Evolutionary conservation across 176 grass and related monocot genomes (phyloP), one percentile per base, ranked within the genome.

Genomic region (Saccharum spontaneum): DNA sequence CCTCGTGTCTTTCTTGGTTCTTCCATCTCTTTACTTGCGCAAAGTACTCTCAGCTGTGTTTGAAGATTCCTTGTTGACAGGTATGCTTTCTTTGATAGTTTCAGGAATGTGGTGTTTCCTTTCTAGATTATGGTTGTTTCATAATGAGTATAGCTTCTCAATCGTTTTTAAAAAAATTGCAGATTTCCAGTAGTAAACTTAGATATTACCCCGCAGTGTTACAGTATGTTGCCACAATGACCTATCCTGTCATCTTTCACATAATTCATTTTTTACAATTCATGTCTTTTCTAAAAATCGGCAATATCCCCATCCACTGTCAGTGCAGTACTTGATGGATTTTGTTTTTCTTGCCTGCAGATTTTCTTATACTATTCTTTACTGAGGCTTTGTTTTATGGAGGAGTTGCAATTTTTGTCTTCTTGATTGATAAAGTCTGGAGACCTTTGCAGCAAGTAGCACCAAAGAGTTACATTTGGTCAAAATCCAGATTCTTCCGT

Each of bases 281-380:
- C 31, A 65, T 30, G 15, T 71, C 39, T 54, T 5, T 63, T 75
- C n/a, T 50, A 7, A 59, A 50, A 28, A 48, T 80, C 39, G 37
- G 78, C 5, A 60, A 72, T 60, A 36, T 38, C 33, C 22, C 16
- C 17, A 54, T 64, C 37, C 79, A 67, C 22, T 48, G 54, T 79
- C 4, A 22, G 74, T 50, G 70, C 31, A 81, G 43, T 84, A 74
- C 39, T 39, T 88, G 75, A 87, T 75, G 60, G 11, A 63, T 72
- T 87, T 10, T 69, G 3, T 26, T 79, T 60, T 3, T 31, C 24
- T 34, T 80, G 4, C 55, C 64, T 88, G 72, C 93, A 99, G 97
- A 99, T 89, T 99, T 99, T 68, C 97, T 99, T 67, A 99, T 99
- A 92, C 61, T 99, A 60, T 96, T 99, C 92, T 99, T 99, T 78